Base-by-base conservation (phyloP, 1,139 yeast genomes). In the Scheffersomyces cryptocercus region DNA sequence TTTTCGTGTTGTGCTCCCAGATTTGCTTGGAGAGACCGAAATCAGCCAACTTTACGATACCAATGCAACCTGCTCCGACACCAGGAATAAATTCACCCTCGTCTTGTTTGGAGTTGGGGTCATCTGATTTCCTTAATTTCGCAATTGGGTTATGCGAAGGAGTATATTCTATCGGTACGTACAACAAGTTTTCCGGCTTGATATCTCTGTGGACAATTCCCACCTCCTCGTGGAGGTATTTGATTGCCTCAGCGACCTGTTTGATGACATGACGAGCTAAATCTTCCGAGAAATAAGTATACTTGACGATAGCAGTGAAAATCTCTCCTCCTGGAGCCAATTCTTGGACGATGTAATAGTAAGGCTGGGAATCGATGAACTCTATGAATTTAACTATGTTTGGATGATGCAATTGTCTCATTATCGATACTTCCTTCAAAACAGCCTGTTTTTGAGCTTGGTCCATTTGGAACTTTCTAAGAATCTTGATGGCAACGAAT, bases 161-260 rank as follows among this genome's bases (percentile, higher is more conserved):
- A 12, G 51, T 53, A 47, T 75, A 73, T 3, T 82, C 85, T 40
- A 85, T 81, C 1, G 97, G 97, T 49, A 82, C 64, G 50, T 63
- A 79, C 39, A 79, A 62, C 37, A 79, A 59, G 51, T 79, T 79
- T 49, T 79, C 84, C 1, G 84, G 84, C 56, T 79, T 79, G 49
- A 79, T 77, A 53, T 79, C 84, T 41, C 84, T 62, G 57, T 79
- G 84, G 31, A 79, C 83, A 39, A 79, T 69, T 1, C 84, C 83
- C 14, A 76, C 77, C 52, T 77, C 80, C 51, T 78, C 81, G 49
- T 79, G 84, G 37, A 79, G 59, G 53, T 79, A 78, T 42, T 79
- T 64, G 33, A 77, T 69, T 3, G 79, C 74, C 29, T 66, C 58
- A 2, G 78, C 82, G 10, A 79, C 79, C 58, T 79, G 84, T 29